Evolutionary conservation across 2,329 filamentous ascomycete genomes (phyloP), one percentile per base, ranked within the genome.

Genomic region (Fusarium marasasianum): DNA sequence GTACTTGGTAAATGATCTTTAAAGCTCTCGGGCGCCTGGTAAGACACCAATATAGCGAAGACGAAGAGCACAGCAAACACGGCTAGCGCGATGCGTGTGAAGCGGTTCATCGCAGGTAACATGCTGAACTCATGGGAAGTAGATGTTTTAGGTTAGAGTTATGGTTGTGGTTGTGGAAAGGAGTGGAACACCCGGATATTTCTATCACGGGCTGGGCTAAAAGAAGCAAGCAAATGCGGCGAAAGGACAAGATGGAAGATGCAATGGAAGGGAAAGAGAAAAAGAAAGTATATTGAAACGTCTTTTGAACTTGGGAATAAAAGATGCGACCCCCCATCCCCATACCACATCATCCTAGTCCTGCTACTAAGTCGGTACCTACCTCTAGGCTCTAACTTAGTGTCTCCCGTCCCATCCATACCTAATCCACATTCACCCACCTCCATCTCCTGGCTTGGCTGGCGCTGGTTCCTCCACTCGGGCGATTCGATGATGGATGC

Each of bases 21-120:
- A 31, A 76, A 67, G 67, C 62, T 74, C n/a, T 74, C 71, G 12
- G 72, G 67, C 5, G 60, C 67, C 43, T 75, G 73, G 40, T 71
- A 74, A 31, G 74, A 76, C n/a, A 76, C 63, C 51, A 76, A 45
- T 41, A 76, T 61, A 33, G 64, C 71, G 40, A 76, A 72, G 61
- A 63, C 59, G 37, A 76, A 76, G 35, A 76, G 67, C 48, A 76
- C 66, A 38, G 70, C 71, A 71, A 76, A 38, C 73, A 76, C 73
- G 73, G 71, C 70, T 76, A 76, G 70, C 73, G 73, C 69, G 73
- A 76, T 74, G 73, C 73, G 73, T 64, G 63, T 53, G 57, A 76
- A 62, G 31, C 73, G 73, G 47, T 71, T 76, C 70, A 76, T 74
- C 47, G 66, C 66, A 53, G 66, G 69, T 54, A 75, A 63, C 73